A percentile compares a stretch with the other conserved stretches of the same genome.
Evolutionary conservation across 2,329 filamentous ascomycete species (phyloP).

Genomic region (Exophiala oligosperma): DNA sequence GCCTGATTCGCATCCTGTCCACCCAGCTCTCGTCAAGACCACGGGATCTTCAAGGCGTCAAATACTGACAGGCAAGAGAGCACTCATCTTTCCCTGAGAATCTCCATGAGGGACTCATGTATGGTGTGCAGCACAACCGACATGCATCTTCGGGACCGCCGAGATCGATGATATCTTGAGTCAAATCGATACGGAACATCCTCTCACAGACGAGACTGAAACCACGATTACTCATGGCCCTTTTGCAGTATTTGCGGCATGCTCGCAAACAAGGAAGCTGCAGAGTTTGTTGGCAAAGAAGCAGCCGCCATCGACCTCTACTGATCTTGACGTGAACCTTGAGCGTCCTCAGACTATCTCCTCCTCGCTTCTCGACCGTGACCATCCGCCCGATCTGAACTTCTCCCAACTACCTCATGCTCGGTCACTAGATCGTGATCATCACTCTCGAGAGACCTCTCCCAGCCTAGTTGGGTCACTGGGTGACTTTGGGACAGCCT

Average conservation of each 20-base stretch:
- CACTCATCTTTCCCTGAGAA: not conserved
- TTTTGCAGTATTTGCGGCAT: not conserved
- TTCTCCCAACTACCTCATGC: not conserved
- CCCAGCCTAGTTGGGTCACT: not conserved
- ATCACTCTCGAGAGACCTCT: not conserved
- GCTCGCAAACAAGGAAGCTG: too few species aligned
- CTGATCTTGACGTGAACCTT: too few species aligned
- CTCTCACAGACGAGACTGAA: not conserved
- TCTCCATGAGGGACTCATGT: not conserved
- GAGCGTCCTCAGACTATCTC: not conserved
- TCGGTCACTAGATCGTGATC: not conserved
- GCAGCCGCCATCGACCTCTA: not conserved
- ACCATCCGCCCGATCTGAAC: not conserved
- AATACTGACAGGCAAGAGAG: constrained; percentile 4
- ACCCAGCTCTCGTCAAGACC: not conserved
- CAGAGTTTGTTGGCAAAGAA: not conserved
- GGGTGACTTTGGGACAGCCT: not conserved
- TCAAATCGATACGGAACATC: not conserved
- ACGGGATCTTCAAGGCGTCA: constrained; percentile 4
- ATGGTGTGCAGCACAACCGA: not conserved
- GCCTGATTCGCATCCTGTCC: not conserved
- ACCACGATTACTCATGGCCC: not conserved
- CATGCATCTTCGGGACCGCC: not conserved
- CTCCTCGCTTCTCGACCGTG: not conserved
- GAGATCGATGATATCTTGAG: constrained; percentile 1